A percentile compares a stretch with the other conserved stretches of the same genome.
Evolutionary conservation across 78 protist genomes (phyloP).

Genomic region (Tieghemostelium lacteum): DNA sequence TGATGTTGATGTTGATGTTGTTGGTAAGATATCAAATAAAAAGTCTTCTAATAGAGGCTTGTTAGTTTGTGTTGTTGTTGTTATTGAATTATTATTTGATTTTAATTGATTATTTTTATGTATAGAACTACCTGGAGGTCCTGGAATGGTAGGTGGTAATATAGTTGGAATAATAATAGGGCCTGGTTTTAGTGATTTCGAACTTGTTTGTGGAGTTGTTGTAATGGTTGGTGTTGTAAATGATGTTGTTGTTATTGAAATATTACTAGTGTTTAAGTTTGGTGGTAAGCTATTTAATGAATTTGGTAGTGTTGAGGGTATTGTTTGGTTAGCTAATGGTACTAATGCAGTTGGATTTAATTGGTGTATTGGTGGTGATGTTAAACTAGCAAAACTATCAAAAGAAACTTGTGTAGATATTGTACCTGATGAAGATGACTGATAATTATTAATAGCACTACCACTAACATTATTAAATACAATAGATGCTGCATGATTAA

Average conservation of each 20-base stretch:
- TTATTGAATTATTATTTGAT: conserved; percentile 1
- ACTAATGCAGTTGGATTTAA: conserved; percentile 22
- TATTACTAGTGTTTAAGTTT: background rate
- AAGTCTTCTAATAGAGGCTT: background rate
- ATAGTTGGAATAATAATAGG: background rate
- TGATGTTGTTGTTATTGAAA: background rate
- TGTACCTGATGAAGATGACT: too few species aligned
- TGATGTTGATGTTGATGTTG: background rate
- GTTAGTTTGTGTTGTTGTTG: background rate
- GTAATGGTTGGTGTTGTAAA: background rate
- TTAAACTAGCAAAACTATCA: background rate
- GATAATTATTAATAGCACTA: too few species aligned
- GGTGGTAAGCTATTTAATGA: background rate
- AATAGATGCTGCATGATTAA: conserved; percentile 21
- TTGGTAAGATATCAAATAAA: conserved; percentile 5
- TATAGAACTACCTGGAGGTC: background rate
- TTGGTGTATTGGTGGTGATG: conserved; percentile 51
- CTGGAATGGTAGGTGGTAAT: background rate
- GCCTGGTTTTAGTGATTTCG: background rate
- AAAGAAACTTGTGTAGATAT: background rate
- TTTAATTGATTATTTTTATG: too few species aligned
- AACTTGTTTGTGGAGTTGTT: conserved; percentile 1
- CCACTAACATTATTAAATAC: conserved; percentile 4
- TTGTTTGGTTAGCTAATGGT: conserved; percentile 3
- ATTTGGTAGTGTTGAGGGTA: conserved; percentile 6